Conservation (phyloP, 2,329 filamentous ascomycete genomes). For the Botrytis squamosa region DNA sequence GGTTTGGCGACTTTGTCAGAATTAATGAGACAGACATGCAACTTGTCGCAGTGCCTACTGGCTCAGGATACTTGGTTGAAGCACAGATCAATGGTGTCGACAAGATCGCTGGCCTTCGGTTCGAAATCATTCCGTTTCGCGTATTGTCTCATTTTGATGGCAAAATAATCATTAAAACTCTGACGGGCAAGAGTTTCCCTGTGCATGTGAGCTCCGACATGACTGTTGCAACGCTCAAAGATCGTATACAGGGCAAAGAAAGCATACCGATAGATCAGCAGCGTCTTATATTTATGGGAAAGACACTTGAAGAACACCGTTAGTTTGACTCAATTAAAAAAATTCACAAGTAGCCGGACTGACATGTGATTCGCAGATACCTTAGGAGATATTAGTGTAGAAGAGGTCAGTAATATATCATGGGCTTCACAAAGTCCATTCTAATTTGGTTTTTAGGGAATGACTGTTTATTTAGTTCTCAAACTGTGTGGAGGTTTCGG, state of each 20-base stretch:
- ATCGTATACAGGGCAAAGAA: background rate
- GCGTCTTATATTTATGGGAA: background rate
- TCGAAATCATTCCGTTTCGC: conserved; percentile 16
- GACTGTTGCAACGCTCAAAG: background rate
- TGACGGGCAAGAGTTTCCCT: background rate
- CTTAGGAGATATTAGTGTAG: background rate
- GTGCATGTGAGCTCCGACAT: background rate
- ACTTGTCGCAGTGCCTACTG: conserved; percentile 15
- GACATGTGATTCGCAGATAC: background rate
- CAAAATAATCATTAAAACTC: background rate
- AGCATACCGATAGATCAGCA: background rate
- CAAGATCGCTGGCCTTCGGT: conserved; percentile 13
- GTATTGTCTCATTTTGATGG: background rate
- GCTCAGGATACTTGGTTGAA: conserved; percentile 22
- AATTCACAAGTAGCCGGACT: background rate
- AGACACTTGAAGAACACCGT: background rate
- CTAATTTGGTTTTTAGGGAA: background rate
- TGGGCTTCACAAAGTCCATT: too few species aligned
- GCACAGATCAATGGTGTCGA: conserved; percentile 17
- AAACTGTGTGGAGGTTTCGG: background rate
- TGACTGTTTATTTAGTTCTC: background rate
- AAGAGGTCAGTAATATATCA: background rate
- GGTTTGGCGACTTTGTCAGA: conserved; percentile 24
- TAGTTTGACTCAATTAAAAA: background rate
- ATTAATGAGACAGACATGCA: conserved; percentile 24